A percentile compares a stretch with the other conserved stretches of the same genome.
Evolutionary conservation across 2,329 filamentous ascomycete genomes (phyloP).

Genomic region (Botryotinia globosa): DNA sequence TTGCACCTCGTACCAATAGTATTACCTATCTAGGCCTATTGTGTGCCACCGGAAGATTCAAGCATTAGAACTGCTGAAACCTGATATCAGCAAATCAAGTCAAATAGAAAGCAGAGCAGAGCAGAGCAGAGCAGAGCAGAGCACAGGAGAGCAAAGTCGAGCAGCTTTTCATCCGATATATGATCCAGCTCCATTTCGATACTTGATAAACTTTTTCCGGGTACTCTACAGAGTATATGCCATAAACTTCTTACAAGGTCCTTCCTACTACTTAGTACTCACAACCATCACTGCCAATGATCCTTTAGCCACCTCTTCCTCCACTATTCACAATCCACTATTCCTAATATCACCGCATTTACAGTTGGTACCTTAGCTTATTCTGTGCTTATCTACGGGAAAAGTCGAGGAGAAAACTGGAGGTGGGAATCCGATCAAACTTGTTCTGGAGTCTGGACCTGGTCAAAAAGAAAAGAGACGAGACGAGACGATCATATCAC

Average conservation of each 20-base stretch:
- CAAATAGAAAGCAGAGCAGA: background rate
- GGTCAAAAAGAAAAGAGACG: background rate
- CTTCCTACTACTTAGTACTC: background rate
- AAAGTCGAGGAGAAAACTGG: background rate
- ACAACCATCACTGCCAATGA: background rate
- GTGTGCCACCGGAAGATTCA: background rate
- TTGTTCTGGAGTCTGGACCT: constrained; percentile 8
- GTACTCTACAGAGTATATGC: background rate
- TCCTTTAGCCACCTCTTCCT: background rate
- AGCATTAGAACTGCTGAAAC: background rate
- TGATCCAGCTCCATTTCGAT: background rate
- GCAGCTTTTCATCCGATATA: background rate
- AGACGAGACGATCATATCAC: background rate
- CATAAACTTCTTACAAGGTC: background rate
- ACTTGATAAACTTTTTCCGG: background rate
- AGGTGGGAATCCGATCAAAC: background rate
- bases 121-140: background rate
- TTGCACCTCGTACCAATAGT: background rate
- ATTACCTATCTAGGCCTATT: background rate
- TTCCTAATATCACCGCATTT: constrained; percentile 5
- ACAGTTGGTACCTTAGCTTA: constrained; percentile 12
- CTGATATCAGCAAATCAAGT: constrained; percentile 1
- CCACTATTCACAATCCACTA: background rate
- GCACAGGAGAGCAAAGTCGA: too few relatives aligned
- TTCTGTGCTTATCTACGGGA: constrained; percentile 9